Evolutionary conservation across 306 rosid genomes (phyloP).

Genomic region (Prosopis cineraria): DNA sequence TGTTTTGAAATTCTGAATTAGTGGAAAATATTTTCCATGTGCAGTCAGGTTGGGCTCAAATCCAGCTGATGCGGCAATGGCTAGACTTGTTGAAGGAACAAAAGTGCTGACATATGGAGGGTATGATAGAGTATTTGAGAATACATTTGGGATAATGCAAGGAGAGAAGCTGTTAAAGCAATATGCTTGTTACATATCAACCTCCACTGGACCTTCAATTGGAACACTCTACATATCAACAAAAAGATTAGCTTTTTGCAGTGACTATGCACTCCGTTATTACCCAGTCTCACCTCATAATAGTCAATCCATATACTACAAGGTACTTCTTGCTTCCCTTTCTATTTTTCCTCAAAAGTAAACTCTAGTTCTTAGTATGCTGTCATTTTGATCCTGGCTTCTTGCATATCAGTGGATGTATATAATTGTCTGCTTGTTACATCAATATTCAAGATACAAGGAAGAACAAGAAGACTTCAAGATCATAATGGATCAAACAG

Average conservation of each 20-base stretch:
- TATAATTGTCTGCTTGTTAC: too few species aligned
- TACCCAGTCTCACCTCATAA: conserved; percentile 45
- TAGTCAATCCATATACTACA: conserved; percentile 51
- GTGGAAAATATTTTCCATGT: conserved; percentile 7
- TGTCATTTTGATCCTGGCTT: too few species aligned
- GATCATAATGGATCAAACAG: too few species aligned
- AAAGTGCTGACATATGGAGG: conserved; percentile 65
- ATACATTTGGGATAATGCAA: conserved; percentile 48
- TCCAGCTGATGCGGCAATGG: conserved; percentile 72
- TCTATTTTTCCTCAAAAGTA: too few species aligned
- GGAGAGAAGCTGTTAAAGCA: conserved; percentile 65
- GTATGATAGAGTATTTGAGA: conserved; percentile 54
- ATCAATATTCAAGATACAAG: too few species aligned
- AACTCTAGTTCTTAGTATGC: too few species aligned
- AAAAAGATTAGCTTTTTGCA: conserved; percentile 72
- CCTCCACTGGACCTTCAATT: conserved; percentile 60
- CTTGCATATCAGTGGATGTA: too few species aligned
- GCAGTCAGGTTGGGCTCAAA: conserved; percentile 60
- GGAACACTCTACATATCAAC: conserved; percentile 66
- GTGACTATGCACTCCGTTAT: conserved; percentile 59
- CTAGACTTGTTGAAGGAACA: conserved; percentile 66
- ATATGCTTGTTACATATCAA: conserved; percentile 68
- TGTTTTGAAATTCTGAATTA: neutral
- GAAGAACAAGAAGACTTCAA: too few species aligned
- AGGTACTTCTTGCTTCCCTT: conserved; percentile 48